Percentiles rank a stretch among this genome's conserved stretches.
Conservation (phyloP, 345 rosid species). For the Excoecaria agallocha region DNA sequence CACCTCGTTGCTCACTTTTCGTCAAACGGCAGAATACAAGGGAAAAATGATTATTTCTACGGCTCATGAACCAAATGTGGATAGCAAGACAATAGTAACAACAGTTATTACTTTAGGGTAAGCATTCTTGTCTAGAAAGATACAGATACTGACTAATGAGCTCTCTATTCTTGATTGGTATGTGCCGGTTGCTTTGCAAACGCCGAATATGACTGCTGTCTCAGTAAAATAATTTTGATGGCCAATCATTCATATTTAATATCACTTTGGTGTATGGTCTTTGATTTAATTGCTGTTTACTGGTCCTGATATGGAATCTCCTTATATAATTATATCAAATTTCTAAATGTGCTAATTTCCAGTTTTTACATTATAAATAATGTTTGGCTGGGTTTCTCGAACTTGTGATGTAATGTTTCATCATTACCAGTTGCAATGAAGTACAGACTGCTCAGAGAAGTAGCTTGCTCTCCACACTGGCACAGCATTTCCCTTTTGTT, state of each 20-base stretch:
- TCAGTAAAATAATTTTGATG: not conserved
- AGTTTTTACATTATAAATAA: constrained; percentile 11
- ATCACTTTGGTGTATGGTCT: not conserved
- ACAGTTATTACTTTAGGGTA: constrained; percentile 68
- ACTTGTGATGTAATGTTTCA: constrained; percentile 29
- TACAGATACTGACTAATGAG: constrained; percentile 4
- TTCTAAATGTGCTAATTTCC: not conserved
- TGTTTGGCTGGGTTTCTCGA: not conserved
- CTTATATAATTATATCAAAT: not conserved
- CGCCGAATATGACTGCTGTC: constrained; percentile 1
- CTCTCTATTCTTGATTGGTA: not conserved
- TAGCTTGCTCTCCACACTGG: constrained; percentile 64
- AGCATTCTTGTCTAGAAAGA: constrained; percentile 21
- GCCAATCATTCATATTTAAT: not conserved
- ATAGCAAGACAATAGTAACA: constrained; percentile 54
- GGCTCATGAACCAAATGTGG: constrained; percentile 64
- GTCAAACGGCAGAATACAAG: constrained; percentile 51
- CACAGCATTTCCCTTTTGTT: constrained; percentile 59
- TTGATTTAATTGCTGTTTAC: constrained; percentile 1
- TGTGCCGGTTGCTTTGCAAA: not conserved
- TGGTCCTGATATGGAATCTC: not conserved
- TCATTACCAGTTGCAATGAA: constrained; percentile 41
- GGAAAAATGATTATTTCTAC: constrained; percentile 57
- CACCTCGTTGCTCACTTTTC: constrained; percentile 57
- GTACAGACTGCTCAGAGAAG: constrained; percentile 35